Evolutionary conservation across 2,329 filamentous ascomycete genomes (phyloP).

Genomic region (Aureobasidium mangrovei): DNA sequence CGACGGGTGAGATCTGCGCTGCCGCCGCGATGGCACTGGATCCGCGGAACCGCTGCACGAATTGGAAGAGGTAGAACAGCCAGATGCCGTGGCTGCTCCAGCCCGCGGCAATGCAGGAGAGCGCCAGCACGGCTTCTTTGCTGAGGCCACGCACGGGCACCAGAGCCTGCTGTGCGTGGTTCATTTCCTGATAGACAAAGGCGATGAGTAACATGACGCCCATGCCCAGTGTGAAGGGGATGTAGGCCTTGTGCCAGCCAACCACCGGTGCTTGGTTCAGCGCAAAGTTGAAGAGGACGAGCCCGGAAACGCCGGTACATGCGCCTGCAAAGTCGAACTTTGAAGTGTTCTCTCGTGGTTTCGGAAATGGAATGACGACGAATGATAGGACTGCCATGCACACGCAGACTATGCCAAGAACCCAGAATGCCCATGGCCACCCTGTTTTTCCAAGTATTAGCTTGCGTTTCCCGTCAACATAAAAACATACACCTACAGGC

Average conservation of each 20-base stretch:
- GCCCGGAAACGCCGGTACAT: conserved; percentile 23
- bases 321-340: conserved; percentile 25
- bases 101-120: conserved; percentile 24
- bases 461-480: conserved; percentile 32
- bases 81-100: conserved; percentile 29
- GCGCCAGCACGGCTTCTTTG: conserved; percentile 21
- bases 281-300: conserved; percentile 27
- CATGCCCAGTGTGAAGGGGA: conserved; percentile 25
- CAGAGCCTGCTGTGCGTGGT: conserved; percentile 18
- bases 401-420: conserved; percentile 22
- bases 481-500: conserved; percentile 36
- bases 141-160: conserved; percentile 23
- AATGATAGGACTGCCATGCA: conserved; percentile 19
- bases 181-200: conserved; percentile 25
- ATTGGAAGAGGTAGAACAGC: conserved; percentile 19
- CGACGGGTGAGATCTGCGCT: conserved; percentile 32
- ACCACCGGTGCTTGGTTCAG: conserved; percentile 28
- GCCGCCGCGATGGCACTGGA: conserved; percentile 9
- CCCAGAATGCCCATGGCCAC: conserved; percentile 29
- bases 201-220: conserved; percentile 22
- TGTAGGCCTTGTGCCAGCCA: conserved; percentile 24
- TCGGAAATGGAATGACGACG: conserved; percentile 21
- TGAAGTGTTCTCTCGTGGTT: conserved; percentile 9
- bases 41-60: conserved; percentile 8
- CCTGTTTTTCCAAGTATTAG: conserved; percentile 19